Evolutionary conservation across 768 basidiomycete species (phyloP).

Genomic region (Butyriboletus loyo): DNA sequence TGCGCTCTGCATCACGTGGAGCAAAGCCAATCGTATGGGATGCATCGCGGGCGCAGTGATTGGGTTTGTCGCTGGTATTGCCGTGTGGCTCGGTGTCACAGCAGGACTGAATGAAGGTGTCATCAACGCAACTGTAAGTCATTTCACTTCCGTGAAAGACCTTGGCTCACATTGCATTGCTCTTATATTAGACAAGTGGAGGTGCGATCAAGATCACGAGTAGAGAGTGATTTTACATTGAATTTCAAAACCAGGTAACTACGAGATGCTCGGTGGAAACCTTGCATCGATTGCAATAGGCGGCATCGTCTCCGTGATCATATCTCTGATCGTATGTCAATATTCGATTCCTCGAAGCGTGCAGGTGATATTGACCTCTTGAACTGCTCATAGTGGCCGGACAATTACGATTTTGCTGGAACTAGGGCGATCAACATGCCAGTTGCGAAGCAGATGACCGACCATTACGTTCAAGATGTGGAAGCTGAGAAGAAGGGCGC

Average conservation of each 20-base stretch:
- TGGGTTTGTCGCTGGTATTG: constrained; percentile 68
- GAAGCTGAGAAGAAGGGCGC: constrained; percentile 39
- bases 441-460: constrained; percentile 10
- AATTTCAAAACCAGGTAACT: constrained; percentile 35
- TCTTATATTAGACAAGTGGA: constrained; percentile 41
- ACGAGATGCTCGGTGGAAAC: constrained; percentile 86
- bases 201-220: constrained; percentile 39
- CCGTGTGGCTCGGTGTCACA: constrained; percentile 86
- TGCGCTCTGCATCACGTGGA: constrained; percentile 83
- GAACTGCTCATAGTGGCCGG: constrained; percentile 56
- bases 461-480: constrained; percentile 19
- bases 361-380: background rate
- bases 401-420: constrained; percentile 74
- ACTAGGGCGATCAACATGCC: constrained; percentile 74
- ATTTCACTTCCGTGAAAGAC: background rate
- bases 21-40: constrained; percentile 80
- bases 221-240: background rate
- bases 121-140: constrained; percentile 64
- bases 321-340: constrained; percentile 59
- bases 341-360: background rate
- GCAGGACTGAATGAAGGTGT: constrained; percentile 62
- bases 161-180: background rate
- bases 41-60: constrained; percentile 70
- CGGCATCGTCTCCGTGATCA: constrained; percentile 65
- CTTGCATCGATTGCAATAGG: constrained; percentile 81